Conservation (phyloP, 1,284 basidiomycete genomes). For the Pseudozyma thailandica region DNA sequence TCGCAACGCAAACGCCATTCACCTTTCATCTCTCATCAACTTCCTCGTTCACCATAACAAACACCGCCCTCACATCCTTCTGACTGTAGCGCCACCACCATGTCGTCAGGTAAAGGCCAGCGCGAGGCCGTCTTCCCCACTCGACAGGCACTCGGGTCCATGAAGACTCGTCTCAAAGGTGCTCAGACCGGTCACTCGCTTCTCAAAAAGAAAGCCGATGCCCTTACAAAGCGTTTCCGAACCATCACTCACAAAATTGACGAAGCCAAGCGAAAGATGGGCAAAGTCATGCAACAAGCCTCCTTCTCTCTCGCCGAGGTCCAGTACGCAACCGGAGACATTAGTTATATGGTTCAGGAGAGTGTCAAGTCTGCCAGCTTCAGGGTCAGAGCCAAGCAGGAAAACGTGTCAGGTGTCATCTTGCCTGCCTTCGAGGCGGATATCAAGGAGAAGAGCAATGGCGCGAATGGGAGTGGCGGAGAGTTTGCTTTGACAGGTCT, state of each 20-base stretch:
- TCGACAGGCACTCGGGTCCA: conserved; percentile 78
- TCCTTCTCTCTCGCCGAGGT: conserved; percentile 99
- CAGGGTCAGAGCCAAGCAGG: conserved; percentile 92
- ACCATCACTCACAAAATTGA: conserved; percentile 73
- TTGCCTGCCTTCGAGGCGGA: conserved; percentile 82
- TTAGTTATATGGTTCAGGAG: conserved; percentile 78
- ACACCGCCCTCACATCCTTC: neutral
- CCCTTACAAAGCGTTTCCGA: conserved; percentile 89
- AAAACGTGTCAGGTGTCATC: conserved; percentile 98
- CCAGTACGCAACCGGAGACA: conserved; percentile 91
- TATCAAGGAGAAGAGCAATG: conserved; percentile 34
- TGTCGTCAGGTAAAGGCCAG: conserved; percentile 84
- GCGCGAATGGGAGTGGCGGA: conserved; percentile 16
- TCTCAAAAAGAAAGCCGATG: conserved; percentile 96
- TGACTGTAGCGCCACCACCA: conserved; percentile 64
- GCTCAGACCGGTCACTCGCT: conserved; percentile 97
- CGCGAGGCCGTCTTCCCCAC: conserved; percentile 89
- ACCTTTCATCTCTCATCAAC: neutral
- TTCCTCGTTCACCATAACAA: neutral
- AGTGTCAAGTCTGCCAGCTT: conserved; percentile 80
- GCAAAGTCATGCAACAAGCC: conserved; percentile 95
- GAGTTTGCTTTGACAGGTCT: conserved; percentile 99
- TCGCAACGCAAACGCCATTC: neutral
- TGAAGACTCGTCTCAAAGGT: conserved; percentile 90
- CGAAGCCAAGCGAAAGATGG: conserved; percentile 99